Evolutionary conservation across 1,139 yeast genomes (phyloP).

Genomic region (Casaregolazyma lundiana): DNA sequence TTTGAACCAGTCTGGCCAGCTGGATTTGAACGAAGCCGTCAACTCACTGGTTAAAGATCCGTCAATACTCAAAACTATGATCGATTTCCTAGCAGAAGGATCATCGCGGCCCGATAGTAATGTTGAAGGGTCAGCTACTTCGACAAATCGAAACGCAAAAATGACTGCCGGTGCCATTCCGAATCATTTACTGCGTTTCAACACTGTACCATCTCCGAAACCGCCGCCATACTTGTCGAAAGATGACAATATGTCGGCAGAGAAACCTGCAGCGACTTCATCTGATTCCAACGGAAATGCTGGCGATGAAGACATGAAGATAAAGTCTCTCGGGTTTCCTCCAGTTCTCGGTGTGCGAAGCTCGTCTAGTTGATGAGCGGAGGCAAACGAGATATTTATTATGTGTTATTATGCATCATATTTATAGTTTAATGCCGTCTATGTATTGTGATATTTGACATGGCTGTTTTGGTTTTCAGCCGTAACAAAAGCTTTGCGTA

Average conservation of each 20-base stretch:
- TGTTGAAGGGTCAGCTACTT: neutral
- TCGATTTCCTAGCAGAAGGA: conserved; percentile 15
- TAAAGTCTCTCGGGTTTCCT: conserved; percentile 10
- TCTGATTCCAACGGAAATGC: conserved; percentile 9
- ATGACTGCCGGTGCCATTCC: conserved; percentile 6
- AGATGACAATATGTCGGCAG: neutral
- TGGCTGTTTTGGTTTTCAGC: too few relatives aligned
- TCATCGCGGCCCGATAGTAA: conserved; percentile 3
- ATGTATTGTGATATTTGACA: too few relatives aligned
- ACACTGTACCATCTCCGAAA: conserved; percentile 14
- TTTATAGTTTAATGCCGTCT: conserved; percentile 3
- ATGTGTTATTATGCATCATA: conserved; percentile 2
- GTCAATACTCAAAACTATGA: conserved; percentile 22
- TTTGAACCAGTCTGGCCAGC: conserved; percentile 14
- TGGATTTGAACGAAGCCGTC: conserved; percentile 24
- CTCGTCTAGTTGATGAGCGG: conserved; percentile 10
- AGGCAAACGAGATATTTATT: conserved; percentile 5
- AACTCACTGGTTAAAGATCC: conserved; percentile 28
- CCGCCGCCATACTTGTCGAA: conserved; percentile 23
- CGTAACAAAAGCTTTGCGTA: too few relatives aligned
- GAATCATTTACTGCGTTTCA: conserved; percentile 2
- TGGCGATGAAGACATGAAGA: conserved; percentile 5
- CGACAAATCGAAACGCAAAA: neutral
- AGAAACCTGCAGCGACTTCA: conserved; percentile 13
- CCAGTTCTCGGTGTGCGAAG: conserved; percentile 9